phyloP scores from a whole-genome alignment of 179 eudicot species.

The Corrigiola litoralis region DNA sequence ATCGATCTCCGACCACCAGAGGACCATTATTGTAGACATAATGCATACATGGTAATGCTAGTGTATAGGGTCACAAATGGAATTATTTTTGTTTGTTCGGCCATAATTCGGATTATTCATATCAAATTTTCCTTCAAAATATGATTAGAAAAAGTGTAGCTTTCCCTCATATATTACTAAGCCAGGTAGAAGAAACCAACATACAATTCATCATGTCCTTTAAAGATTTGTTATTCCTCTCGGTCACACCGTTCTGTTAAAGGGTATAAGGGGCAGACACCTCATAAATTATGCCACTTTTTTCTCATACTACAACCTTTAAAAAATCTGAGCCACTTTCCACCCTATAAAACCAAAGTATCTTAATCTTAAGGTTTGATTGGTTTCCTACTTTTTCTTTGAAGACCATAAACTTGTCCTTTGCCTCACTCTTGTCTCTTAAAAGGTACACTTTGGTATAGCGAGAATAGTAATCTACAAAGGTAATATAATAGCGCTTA shows the following conservation, averaged over 20 bases:
- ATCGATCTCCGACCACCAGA: too few species aligned
- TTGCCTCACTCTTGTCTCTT: background rate
- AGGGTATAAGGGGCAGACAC: background rate
- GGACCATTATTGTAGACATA: too few species aligned
- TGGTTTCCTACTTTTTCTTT: background rate
- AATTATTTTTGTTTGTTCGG: too few species aligned
- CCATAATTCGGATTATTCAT: too few species aligned
- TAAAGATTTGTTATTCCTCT: background rate
- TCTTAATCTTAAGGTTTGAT: background rate
- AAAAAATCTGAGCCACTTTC: background rate
- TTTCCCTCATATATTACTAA: too few species aligned
- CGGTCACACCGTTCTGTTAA: background rate
- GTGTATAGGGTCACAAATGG: too few species aligned
- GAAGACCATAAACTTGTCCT: background rate
- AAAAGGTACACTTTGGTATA: background rate
- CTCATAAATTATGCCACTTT: background rate
- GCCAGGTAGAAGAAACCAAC: too few species aligned
- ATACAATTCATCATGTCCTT: background rate
- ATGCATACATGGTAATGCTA: too few species aligned
- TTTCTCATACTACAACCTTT: background rate
- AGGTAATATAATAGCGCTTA: background rate
- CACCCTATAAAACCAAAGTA: background rate
- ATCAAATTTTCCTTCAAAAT: too few species aligned
- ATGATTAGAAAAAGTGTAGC: too few species aligned
- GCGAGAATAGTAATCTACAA: background rate